These are phyloP conservation scores for Babesia sp. DNA, from an alignment of 169 alveolate genomes.

Conservation along the genomic window DNA sequence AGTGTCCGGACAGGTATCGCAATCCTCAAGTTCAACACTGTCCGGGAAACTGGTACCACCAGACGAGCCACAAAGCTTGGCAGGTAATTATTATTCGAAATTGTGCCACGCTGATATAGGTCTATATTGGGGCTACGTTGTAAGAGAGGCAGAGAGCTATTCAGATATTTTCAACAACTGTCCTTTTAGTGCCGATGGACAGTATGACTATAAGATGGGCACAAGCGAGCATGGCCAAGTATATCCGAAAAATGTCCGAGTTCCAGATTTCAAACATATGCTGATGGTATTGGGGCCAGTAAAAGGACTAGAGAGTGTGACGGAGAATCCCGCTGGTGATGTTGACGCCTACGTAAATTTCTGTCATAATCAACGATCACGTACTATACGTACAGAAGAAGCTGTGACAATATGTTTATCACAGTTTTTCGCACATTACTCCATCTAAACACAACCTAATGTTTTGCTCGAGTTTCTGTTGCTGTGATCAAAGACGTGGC, in stretches of 20 bases:
- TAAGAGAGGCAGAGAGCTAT: constrained; percentile 83
- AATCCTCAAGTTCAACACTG: neutral
- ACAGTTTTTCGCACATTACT: constrained; percentile 29
- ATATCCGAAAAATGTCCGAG: constrained; percentile 46
- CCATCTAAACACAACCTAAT: neutral
- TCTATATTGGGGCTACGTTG: constrained; percentile 93
- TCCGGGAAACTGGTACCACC: constrained; percentile 52
- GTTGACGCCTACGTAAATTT: constrained; percentile 89
- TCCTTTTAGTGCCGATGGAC: constrained; percentile 81
- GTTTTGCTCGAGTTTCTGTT: neutral
- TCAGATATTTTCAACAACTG: constrained; percentile 71
- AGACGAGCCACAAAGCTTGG: constrained; percentile 56
- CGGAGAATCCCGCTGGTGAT: constrained; percentile 65
- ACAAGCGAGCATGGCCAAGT: constrained; percentile 88
- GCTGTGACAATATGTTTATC: constrained; percentile 84
- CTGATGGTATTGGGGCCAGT: constrained; percentile 90
- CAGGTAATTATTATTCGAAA: constrained; percentile 20
- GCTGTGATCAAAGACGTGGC: neutral
- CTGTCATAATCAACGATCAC: constrained; percentile 89
- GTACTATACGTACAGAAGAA: constrained; percentile 96
- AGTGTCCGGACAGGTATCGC: neutral
- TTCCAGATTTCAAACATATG: constrained; percentile 74
- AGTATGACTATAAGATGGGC: constrained; percentile 88
- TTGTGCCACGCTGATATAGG: constrained; percentile 58
- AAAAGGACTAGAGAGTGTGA: constrained; percentile 86